These are phyloP conservation scores for Chrysoporthe cubensis DNA, from an alignment of 2,329 filamentous ascomycete genomes.

Conservation along the genomic window DNA sequence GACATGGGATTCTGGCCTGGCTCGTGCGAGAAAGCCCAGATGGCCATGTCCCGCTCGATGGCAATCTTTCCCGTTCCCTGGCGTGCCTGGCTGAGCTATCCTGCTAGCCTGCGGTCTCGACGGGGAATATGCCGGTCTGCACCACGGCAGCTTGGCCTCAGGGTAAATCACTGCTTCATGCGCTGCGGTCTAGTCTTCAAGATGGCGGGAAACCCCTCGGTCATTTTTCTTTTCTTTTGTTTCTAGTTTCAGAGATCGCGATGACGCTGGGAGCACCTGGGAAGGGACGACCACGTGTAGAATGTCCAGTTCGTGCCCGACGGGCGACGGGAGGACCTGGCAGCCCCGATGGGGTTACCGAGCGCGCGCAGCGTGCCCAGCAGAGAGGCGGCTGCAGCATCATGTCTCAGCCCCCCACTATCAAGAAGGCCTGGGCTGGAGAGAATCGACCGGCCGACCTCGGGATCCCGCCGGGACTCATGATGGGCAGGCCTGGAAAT, in stretches of 20 bases:
- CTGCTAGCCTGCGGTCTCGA: not conserved
- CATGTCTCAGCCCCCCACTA: constrained; percentile 6
- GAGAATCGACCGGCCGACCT: not conserved
- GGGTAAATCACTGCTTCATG: constrained; percentile 26
- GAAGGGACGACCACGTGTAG: not conserved
- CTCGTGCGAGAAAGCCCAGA: not conserved
- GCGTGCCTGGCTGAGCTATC: not conserved
- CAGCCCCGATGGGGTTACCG: not conserved
- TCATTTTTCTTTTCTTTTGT: not conserved
- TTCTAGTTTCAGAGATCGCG: not conserved
- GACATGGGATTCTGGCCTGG: not conserved
- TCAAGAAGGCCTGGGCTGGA: not conserved
- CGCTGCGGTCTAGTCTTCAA: constrained; percentile 4
- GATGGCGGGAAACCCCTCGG: not conserved
- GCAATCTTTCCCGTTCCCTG: constrained; percentile 11
- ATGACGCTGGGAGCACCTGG: not conserved
- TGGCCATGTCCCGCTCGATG: constrained; percentile 3
- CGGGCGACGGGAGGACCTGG: not conserved
- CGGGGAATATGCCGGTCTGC: not conserved
- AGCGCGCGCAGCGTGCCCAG: not conserved
- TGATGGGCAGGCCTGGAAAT: not conserved
- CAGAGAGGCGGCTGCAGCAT: not conserved
- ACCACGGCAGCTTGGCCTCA: constrained; percentile 16
- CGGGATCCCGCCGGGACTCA: not conserved
- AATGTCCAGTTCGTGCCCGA: not conserved